Conservation (phyloP, 1,284 basidiomycete species). For the Puccinia triticina region DNA sequence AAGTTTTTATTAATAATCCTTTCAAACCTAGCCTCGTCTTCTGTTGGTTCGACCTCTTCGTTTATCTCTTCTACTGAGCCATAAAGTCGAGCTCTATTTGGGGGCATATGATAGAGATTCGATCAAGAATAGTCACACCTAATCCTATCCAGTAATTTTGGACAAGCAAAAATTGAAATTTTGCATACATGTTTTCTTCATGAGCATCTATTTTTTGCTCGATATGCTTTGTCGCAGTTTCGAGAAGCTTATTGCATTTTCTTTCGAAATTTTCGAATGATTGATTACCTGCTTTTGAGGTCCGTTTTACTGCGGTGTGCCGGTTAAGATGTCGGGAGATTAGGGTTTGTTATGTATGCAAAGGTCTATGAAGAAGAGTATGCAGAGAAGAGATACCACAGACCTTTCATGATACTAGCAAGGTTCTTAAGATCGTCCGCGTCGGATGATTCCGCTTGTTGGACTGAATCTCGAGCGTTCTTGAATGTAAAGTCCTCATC, state of each 20-base stretch:
- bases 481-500: background rate
- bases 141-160: background rate
- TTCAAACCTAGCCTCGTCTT: constrained; percentile 4
- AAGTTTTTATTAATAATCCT: constrained; percentile 6
- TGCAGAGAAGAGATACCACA: background rate
- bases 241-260: background rate
- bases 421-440: constrained; percentile 13
- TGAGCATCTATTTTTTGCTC: background rate
- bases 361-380: background rate
- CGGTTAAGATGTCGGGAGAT: background rate
- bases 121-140: background rate
- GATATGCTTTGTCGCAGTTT: background rate
- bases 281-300: constrained; percentile 1
- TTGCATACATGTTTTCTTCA: constrained; percentile 9
- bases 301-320: background rate
- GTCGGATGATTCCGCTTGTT: background rate
- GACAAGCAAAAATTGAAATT: background rate
- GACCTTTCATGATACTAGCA: constrained; percentile 1
- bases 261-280: constrained; percentile 18
- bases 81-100: background rate
- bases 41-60: constrained; percentile 5
- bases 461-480: background rate
- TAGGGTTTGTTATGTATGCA: background rate
- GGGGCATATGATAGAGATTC: background rate
- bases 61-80: constrained; percentile 8